A percentile compares a stretch with the other conserved stretches of the same genome.
phyloP scores from a whole-genome alignment of 768 basidiomycete genomes.

The Rhizopogon salebrosus region DNA sequence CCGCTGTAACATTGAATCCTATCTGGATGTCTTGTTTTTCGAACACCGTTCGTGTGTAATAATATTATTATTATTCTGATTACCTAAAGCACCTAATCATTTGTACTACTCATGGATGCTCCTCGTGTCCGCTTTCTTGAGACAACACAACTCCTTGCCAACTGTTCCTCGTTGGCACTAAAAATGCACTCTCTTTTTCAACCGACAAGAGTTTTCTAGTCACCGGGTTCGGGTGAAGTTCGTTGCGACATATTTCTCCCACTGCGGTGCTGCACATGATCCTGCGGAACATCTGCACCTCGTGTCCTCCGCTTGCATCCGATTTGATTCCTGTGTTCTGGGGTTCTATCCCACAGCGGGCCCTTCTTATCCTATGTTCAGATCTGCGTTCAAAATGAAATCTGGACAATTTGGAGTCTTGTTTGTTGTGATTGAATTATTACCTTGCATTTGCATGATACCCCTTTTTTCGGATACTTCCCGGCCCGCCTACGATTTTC shows the following conservation, averaged over 20 bases:
- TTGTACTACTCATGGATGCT: background rate
- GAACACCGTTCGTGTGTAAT: conserved; percentile 24
- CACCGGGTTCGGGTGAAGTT: conserved; percentile 19
- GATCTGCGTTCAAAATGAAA: conserved; percentile 2
- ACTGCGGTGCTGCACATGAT: conserved; percentile 10
- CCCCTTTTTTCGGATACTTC: background rate
- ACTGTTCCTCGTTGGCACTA: conserved; percentile 6
- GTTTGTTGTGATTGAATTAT: background rate
- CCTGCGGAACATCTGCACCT: conserved; percentile 16
- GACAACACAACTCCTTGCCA: conserved; percentile 6
- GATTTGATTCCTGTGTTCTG: conserved; percentile 8
- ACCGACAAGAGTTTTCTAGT: conserved; percentile 13
- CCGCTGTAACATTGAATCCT: conserved; percentile 1
- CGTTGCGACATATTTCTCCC: conserved; percentile 12
- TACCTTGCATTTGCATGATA: background rate
- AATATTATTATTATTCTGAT: conserved; percentile 31
- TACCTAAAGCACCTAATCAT: conserved; percentile 25
- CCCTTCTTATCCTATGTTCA: conserved; percentile 6
- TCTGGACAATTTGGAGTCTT: background rate
- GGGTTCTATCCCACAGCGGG: conserved; percentile 9
- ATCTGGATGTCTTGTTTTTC: conserved; percentile 4
- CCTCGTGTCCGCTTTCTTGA: conserved; percentile 23
- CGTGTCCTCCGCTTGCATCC: conserved; percentile 20
- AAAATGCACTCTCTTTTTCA: conserved; percentile 17
- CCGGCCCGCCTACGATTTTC: background rate